Evolutionary conservation across 2,329 filamentous ascomycete genomes (phyloP).

Genomic region (Botrytis pseudocinerea): DNA sequence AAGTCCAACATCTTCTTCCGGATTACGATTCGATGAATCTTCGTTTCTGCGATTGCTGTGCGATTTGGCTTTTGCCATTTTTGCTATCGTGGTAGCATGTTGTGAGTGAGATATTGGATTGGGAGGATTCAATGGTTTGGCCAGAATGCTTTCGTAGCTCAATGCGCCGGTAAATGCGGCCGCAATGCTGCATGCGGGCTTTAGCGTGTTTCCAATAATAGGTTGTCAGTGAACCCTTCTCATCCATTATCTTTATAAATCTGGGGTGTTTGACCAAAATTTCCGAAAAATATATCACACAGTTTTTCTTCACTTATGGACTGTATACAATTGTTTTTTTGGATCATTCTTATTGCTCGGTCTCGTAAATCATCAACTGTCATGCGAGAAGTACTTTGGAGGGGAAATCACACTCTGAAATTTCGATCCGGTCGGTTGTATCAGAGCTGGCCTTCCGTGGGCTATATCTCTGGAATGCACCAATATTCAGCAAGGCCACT

Average conservation of each 20-base stretch:
- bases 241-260: background rate
- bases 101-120: constrained; percentile 28
- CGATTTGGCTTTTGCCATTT: constrained; percentile 47
- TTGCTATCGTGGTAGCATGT: constrained; percentile 46
- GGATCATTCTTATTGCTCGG: background rate
- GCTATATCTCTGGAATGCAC: background rate
- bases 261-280: background rate
- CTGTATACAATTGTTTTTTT: background rate
- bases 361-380: background rate
- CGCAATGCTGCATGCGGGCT: constrained; percentile 8
- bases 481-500: background rate
- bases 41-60: constrained; percentile 38
- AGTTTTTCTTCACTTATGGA: background rate
- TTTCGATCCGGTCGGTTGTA: background rate
- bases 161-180: constrained; percentile 1
- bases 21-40: constrained; percentile 28
- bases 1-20: constrained; percentile 46
- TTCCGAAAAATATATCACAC: background rate
- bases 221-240: background rate
- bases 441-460: background rate
- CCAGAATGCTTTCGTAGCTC: constrained; percentile 10
- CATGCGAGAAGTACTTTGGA: constrained; percentile 2
- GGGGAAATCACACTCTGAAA: background rate
- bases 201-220: constrained; percentile 12
- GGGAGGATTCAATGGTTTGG: constrained; percentile 6